phyloP scores from a whole-genome alignment of 345 rosid genomes.

The Populus euphratica region DNA sequence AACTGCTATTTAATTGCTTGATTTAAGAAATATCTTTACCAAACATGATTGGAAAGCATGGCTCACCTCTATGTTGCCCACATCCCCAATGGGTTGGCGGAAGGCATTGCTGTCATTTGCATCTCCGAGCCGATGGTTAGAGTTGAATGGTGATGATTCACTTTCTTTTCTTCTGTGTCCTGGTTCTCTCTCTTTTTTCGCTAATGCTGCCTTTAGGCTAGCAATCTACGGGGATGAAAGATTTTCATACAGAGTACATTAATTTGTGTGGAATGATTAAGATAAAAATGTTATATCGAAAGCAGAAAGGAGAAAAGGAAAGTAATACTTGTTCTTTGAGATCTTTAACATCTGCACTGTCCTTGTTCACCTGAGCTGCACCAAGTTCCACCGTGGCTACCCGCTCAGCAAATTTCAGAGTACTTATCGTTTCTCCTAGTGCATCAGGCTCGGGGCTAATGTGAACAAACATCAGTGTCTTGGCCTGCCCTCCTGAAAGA shows the following conservation, averaged over 20 bases:
- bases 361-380: conserved; percentile 87
- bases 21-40: neutral
- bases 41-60: conserved; percentile 7
- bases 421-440: conserved; percentile 82
- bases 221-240: conserved; percentile 45
- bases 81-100: conserved; percentile 61
- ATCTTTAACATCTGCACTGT: conserved; percentile 69
- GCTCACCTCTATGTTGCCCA: conserved; percentile 65
- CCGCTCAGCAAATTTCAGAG: conserved; percentile 94
- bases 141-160: conserved; percentile 40
- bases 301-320: neutral
- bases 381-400: conserved; percentile 96
- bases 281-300: neutral
- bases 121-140: conserved; percentile 43
- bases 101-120: conserved; percentile 31
- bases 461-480: conserved; percentile 97
- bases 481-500: conserved; percentile 90
- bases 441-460: conserved; percentile 91
- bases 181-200: conserved; percentile 61
- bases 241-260: neutral
- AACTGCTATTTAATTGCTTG: neutral
- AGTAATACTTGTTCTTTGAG: conserved; percentile 77
- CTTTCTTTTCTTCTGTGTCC: conserved; percentile 50
- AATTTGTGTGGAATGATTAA: neutral
- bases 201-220: conserved; percentile 74